phyloP scores from a whole-genome alignment of 2,329 filamentous ascomycete genomes.

The Seiridium cupressi region DNA sequence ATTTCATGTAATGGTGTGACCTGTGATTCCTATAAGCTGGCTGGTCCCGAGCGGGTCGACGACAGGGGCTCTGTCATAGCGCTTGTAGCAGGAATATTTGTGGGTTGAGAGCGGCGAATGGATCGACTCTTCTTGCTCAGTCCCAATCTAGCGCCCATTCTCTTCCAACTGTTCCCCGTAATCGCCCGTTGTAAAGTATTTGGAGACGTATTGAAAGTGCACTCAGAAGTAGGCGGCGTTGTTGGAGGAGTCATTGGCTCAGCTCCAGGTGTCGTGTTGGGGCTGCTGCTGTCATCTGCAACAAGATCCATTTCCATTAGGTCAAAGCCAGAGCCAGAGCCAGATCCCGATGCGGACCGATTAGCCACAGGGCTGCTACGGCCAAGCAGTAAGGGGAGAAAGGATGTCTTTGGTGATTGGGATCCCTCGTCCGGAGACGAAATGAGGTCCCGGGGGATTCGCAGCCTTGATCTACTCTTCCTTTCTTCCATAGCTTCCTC shows the following conservation, averaged over 20 bases:
- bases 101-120: constrained; percentile 39
- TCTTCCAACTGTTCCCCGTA: constrained; percentile 62
- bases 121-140: constrained; percentile 52
- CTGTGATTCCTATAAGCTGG: constrained; percentile 57
- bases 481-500: constrained; percentile 33
- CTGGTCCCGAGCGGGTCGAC: constrained; percentile 33
- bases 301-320: constrained; percentile 48
- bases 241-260: constrained; percentile 75
- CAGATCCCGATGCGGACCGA: constrained; percentile 39
- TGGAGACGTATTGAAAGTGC: constrained; percentile 49
- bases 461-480: constrained; percentile 36
- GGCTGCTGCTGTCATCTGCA: constrained; percentile 65
- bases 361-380: constrained; percentile 32
- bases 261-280: constrained; percentile 51
- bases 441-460: constrained; percentile 33
- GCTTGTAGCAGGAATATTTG: constrained; percentile 42
- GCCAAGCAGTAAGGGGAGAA: constrained; percentile 41
- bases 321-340: constrained; percentile 36
- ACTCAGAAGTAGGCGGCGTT: constrained; percentile 65
- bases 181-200: constrained; percentile 54
- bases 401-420: constrained; percentile 42
- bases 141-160: constrained; percentile 60
- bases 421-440: constrained; percentile 34
- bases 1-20: constrained; percentile 49
- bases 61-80: constrained; percentile 34